These are phyloP conservation scores for Symmetrospora coprosmae DNA, from an alignment of 768 basidiomycete genomes.

Conservation along the genomic window DNA sequence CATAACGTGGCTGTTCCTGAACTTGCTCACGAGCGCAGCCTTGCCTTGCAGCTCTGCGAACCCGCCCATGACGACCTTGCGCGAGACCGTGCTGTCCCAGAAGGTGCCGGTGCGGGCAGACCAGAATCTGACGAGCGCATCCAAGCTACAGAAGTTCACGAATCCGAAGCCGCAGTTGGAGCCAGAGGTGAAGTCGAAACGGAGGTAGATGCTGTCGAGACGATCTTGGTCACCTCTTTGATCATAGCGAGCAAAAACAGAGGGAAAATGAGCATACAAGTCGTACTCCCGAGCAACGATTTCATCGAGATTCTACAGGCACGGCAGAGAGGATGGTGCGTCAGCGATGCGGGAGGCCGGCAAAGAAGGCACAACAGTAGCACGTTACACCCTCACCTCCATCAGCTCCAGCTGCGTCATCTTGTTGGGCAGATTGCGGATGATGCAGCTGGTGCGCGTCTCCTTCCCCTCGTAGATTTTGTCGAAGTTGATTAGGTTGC, in stretches of 20 bases:
- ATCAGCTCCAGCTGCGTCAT: slow-evolving; percentile 24
- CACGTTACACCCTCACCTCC: neutral
- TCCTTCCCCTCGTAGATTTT: slow-evolving; percentile 56
- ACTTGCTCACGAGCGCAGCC: slow-evolving; percentile 77
- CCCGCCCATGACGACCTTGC: slow-evolving; percentile 74
- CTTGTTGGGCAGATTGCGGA: slow-evolving; percentile 86
- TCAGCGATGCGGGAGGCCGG: slow-evolving; percentile 16
- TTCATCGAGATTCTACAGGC: slow-evolving; percentile 5
- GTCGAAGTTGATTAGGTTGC: slow-evolving; percentile 53
- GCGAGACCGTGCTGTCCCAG: slow-evolving; percentile 86
- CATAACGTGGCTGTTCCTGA: slow-evolving; percentile 82
- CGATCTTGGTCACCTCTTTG: slow-evolving; percentile 56
- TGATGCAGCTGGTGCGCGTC: slow-evolving; percentile 43
- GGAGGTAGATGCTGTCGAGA: slow-evolving; percentile 72
- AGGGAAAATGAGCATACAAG: neutral
- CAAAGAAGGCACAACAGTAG: neutral
- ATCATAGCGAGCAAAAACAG: slow-evolving; percentile 46
- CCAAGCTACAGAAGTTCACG: slow-evolving; percentile 65
- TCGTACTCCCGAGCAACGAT: slow-evolving; percentile 15
- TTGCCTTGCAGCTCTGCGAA: slow-evolving; percentile 67
- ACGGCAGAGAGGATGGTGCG: neutral
- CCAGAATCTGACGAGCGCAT: slow-evolving; percentile 63
- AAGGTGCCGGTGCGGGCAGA: slow-evolving; percentile 60
- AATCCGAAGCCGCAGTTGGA: slow-evolving; percentile 48
- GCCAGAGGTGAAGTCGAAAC: slow-evolving; percentile 33